These are phyloP conservation scores for Nothophoma quercina DNA, from an alignment of 2,329 filamentous ascomycete species.

Conservation along the genomic window DNA sequence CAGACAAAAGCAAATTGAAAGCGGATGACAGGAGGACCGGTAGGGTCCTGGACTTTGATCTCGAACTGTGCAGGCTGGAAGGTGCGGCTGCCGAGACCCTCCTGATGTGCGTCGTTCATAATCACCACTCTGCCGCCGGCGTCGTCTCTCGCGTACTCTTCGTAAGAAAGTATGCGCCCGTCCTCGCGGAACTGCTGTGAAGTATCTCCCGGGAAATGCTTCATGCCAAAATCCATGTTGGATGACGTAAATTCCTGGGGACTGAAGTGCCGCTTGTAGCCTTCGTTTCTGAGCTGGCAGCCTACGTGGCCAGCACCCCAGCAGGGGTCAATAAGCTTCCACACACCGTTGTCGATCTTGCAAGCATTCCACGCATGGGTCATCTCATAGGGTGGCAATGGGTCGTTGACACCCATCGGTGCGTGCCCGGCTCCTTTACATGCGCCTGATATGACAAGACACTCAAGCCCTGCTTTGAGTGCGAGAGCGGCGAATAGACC, in stretches of 20 bases:
- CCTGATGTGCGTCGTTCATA: constrained; percentile 56
- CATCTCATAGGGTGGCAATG: constrained; percentile 68
- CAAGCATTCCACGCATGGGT: constrained; percentile 95
- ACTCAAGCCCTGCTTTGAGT: constrained; percentile 78
- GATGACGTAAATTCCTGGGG: constrained; percentile 63
- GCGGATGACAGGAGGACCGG: constrained; percentile 59
- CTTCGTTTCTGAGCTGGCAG: constrained; percentile 30
- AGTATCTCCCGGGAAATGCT: constrained; percentile 77
- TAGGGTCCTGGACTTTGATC: constrained; percentile 66
- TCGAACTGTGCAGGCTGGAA: constrained; percentile 68
- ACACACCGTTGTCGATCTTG: constrained; percentile 81
- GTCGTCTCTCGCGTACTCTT: constrained; percentile 77
- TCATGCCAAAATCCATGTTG: constrained; percentile 82
- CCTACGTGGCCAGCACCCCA: constrained; percentile 85
- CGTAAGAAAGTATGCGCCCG: constrained; percentile 74
- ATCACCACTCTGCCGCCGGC: constrained; percentile 55
- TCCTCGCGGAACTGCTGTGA: constrained; percentile 78
- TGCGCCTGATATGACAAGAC: constrained; percentile 76
- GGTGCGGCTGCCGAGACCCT: constrained; percentile 62
- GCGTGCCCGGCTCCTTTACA: constrained; percentile 85
- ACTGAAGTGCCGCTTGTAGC: constrained; percentile 73
- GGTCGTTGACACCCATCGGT: constrained; percentile 68
- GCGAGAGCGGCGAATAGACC: constrained; percentile 82
- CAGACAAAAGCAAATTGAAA: constrained; percentile 85
- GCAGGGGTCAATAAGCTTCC: constrained; percentile 91